phyloP scores from a whole-genome alignment of 306 rosid species.

The Vigna reflexopilosa region DNA sequence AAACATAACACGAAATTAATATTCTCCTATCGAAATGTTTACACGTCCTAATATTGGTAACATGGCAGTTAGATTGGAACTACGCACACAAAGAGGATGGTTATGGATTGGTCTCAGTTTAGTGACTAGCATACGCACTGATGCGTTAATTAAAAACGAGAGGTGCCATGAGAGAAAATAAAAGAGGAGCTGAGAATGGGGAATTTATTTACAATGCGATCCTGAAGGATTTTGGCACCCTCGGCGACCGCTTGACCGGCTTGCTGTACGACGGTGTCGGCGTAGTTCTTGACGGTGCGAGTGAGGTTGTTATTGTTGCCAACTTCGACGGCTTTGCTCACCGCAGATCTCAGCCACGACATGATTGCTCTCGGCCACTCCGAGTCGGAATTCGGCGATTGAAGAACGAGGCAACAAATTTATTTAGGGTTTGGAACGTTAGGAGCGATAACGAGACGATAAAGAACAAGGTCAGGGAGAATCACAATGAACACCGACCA shows the following conservation, averaged over 20 bases:
- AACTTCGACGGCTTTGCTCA: conserved; percentile 93
- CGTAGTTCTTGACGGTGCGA: conserved; percentile 92
- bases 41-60: neutral
- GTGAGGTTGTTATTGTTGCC: conserved; percentile 95
- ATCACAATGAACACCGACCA: neutral
- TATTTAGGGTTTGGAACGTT: conserved; percentile 38
- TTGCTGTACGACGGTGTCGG: conserved; percentile 95
- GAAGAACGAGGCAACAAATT: neutral
- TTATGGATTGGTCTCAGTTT: neutral
- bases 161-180: neutral
- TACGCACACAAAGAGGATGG: neutral
- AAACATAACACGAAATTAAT: neutral
- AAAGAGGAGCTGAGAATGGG: neutral
- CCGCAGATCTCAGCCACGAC: conserved; percentile 91
- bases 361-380: conserved; percentile 20
- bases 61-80: conserved; percentile 2
- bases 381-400: neutral
- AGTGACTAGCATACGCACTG: neutral
- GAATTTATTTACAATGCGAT: conserved; percentile 84
- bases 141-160: neutral
- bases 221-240: conserved; percentile 93
- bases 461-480: neutral
- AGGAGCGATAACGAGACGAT: neutral
- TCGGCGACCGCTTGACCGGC: conserved; percentile 98
- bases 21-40: conserved; percentile 26